Conservation (phyloP, 2,329 filamentous ascomycete species). For the Claviceps cyperi region DNA sequence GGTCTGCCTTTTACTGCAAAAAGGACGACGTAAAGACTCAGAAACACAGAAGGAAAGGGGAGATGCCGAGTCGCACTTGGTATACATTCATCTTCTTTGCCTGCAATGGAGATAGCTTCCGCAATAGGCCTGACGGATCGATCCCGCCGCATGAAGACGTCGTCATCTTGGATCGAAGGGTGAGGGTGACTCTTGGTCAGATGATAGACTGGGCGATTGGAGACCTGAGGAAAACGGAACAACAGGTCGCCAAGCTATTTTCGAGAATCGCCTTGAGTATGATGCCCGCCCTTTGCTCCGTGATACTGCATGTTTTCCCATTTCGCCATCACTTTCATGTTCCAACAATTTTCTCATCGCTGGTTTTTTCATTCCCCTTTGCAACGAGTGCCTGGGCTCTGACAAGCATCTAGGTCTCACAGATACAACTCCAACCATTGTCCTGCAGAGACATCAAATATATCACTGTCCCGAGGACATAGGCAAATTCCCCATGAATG, state of each 20-base stretch:
- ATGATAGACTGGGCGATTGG: constrained; percentile 41
- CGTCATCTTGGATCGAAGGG: constrained; percentile 10
- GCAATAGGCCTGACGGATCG: not conserved
- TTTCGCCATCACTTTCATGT: no score
- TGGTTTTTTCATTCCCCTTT: not conserved
- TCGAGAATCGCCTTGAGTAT: constrained; percentile 41
- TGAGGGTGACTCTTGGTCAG: constrained; percentile 21
- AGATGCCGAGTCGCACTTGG: not conserved
- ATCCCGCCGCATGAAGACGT: constrained; percentile 14
- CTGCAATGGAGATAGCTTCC: constrained; percentile 31
- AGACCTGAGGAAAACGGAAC: constrained; percentile 26
- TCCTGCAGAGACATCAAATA: constrained; percentile 34
- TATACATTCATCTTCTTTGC: constrained; percentile 37
- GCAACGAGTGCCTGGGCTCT: not conserved
- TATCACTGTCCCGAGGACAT: constrained; percentile 22
- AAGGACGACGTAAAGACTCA: constrained; percentile 21
- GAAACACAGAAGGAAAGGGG: not conserved
- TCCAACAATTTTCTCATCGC: not conserved
- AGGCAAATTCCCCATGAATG: constrained; percentile 40
- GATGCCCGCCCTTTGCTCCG: constrained; percentile 1
- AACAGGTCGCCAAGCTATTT: constrained; percentile 42
- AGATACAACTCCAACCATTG: constrained; percentile 30
- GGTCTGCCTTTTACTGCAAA: constrained; percentile 33
- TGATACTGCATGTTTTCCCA: not conserved
- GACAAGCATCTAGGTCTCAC: constrained; percentile 31